phyloP scores from a whole-genome alignment of 1,139 yeast genomes.

The Trichomonascaceae sp. region DNA sequence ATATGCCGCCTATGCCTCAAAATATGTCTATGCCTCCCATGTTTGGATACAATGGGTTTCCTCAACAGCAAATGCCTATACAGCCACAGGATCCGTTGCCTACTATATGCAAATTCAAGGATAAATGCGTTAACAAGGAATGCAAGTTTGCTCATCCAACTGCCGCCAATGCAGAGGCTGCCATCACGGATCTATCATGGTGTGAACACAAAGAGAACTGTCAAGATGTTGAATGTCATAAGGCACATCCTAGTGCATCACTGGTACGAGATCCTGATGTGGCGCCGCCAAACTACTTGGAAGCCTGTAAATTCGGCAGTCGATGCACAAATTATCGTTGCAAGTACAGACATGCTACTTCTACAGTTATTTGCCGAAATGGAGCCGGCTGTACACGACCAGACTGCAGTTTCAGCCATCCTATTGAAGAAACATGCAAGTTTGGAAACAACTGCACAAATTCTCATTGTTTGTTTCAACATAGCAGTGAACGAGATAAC shows the following conservation, averaged over 20 bases:
- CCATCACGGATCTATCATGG: slow-evolving; percentile 64
- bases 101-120: slow-evolving; percentile 60
- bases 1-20: slow-evolving; percentile 4
- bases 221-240: slow-evolving; percentile 52
- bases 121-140: slow-evolving; percentile 62
- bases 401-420: slow-evolving; percentile 80
- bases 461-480: slow-evolving; percentile 62
- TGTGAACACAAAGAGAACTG: slow-evolving; percentile 68
- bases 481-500: slow-evolving; percentile 63
- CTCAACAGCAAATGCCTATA: slow-evolving; percentile 7
- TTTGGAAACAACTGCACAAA: slow-evolving; percentile 72
- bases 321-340: slow-evolving; percentile 73
- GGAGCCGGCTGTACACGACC: slow-evolving; percentile 71
- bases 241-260: slow-evolving; percentile 76
- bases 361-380: slow-evolving; percentile 68
- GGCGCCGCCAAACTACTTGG: slow-evolving; percentile 30
- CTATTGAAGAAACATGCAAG: slow-evolving; percentile 70
- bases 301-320: slow-evolving; percentile 74
- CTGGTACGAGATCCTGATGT: slow-evolving; percentile 24
- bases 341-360: slow-evolving; percentile 77
- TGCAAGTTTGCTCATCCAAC: slow-evolving; percentile 93
- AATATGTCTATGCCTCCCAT: background rate
- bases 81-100: slow-evolving; percentile 24
- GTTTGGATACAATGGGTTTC: background rate
- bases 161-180: slow-evolving; percentile 67